phyloP scores from a whole-genome alignment of 1,139 yeast genomes.

The Geotrichum bryndzae region DNA sequence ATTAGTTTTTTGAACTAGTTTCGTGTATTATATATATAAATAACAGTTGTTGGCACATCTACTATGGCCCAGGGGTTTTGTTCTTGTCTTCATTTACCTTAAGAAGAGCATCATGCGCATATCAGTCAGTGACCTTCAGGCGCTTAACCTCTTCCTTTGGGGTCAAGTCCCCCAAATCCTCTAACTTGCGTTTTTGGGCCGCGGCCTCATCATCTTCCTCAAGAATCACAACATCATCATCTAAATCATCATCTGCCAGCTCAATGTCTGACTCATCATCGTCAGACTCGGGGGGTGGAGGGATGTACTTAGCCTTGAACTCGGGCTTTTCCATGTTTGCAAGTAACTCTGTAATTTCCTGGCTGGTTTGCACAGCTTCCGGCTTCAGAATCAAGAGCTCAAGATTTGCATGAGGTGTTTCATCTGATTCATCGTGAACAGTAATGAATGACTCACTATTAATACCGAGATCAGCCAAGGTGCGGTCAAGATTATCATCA shows the following conservation, averaged over 20 bases:
- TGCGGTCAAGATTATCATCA: slow-evolving; percentile 61
- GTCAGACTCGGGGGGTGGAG: slow-evolving; percentile 18
- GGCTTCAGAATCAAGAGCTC: slow-evolving; percentile 50
- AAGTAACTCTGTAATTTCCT: slow-evolving; percentile 10
- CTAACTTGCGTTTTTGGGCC: neutral
- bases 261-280: slow-evolving; percentile 17
- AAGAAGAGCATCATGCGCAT: neutral
- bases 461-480: slow-evolving; percentile 53
- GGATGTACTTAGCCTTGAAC: slow-evolving; percentile 31
- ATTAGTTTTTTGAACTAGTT: neutral
- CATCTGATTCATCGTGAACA: slow-evolving; percentile 73
- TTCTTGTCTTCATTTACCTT: neutral
- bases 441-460: slow-evolving; percentile 54
- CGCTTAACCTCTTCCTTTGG: neutral
- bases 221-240: slow-evolving; percentile 25
- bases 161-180: neutral
- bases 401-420: slow-evolving; percentile 48
- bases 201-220: neutral
- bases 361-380: slow-evolving; percentile 7
- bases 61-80: neutral
- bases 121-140: neutral
- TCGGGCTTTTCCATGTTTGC: slow-evolving; percentile 29
- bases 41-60: neutral
- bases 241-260: slow-evolving; percentile 20
- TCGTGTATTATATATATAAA: neutral